phyloP scores from a whole-genome alignment of 176 grass and related monocot species.

The Musa acuminata region DNA sequence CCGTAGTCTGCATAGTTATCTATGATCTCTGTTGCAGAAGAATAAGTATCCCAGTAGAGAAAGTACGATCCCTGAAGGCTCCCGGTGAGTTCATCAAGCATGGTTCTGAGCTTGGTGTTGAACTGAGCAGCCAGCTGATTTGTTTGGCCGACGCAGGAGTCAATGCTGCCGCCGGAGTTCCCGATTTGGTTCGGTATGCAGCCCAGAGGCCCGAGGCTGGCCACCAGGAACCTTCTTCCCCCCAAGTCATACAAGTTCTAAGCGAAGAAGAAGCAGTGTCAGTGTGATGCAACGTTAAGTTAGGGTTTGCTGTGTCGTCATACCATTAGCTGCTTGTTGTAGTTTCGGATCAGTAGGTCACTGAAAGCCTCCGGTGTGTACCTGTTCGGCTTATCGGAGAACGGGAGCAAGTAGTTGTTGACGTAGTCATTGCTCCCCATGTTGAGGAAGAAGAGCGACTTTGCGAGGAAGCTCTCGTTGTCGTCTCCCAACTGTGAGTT shows the following conservation, averaged over 20 bases:
- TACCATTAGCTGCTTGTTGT: constrained; percentile 44
- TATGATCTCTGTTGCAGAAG: constrained; percentile 27
- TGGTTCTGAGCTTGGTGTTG: constrained; percentile 23
- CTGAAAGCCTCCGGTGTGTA: constrained; percentile 39
- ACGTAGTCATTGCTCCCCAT: constrained; percentile 74
- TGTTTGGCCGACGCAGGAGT: constrained; percentile 33
- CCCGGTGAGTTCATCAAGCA: constrained; percentile 26
- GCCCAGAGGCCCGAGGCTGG: constrained; percentile 32
- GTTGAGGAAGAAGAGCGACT: constrained; percentile 46
- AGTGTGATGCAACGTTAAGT: too few species aligned
- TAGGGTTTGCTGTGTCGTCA: too few species aligned
- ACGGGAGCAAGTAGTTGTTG: constrained; percentile 66
- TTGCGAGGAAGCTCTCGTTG: not conserved
- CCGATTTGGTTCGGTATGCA: constrained; percentile 47
- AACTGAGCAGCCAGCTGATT: constrained; percentile 28
- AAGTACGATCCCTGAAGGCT: constrained; percentile 10
- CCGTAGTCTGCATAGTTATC: constrained; percentile 5
- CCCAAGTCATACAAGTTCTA: constrained; percentile 40
- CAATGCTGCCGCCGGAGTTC: not conserved
- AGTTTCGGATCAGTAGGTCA: constrained; percentile 29
- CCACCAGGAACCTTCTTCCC: constrained; percentile 32
- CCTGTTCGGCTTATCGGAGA: constrained; percentile 38
- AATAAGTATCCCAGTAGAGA: constrained; percentile 33
- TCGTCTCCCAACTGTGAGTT: not conserved
- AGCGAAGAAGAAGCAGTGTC: not conserved